Conservation (phyloP, 2,329 filamentous ascomycete genomes). For the Beauveria asiatica region DNA sequence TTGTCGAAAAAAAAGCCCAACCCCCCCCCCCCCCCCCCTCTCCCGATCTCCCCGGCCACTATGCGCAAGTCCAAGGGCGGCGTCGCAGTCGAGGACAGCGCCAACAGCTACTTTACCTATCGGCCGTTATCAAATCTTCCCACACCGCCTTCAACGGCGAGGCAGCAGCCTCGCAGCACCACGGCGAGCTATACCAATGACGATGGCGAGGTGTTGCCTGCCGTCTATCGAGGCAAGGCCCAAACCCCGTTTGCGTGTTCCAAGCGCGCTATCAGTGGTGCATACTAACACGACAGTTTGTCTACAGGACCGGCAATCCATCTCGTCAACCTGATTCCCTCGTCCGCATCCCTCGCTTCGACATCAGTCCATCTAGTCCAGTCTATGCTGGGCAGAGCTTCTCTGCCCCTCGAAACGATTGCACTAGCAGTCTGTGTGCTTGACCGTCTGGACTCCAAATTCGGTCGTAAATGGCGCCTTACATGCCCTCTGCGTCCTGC, state of each 20-base stretch:
- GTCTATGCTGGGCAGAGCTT: conserved; percentile 48
- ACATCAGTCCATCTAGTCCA: conserved; percentile 53
- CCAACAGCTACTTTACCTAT: conserved; percentile 51
- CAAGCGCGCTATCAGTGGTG: not conserved
- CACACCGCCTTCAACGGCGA: conserved; percentile 53
- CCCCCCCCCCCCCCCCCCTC: no score
- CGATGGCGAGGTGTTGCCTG: conserved; percentile 33
- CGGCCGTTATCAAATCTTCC: conserved; percentile 59
- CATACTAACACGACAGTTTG: not conserved
- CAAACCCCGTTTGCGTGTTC: not conserved
- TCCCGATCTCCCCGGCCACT: not conserved
- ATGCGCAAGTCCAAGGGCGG: conserved; percentile 15
- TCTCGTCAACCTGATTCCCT: conserved; percentile 57
- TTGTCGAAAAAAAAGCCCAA: no score
- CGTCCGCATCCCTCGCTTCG: conserved; percentile 49
- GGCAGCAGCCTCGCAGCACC: conserved; percentile 31
- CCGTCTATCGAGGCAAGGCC: conserved; percentile 27
- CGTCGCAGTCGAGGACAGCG: conserved; percentile 29
- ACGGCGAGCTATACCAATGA: conserved; percentile 24
- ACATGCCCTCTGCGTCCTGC: conserved; percentile 37
- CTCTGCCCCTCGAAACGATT: conserved; percentile 51
- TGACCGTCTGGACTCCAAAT: conserved; percentile 54
- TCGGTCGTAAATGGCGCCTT: conserved; percentile 54
- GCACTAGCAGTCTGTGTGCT: conserved; percentile 59
- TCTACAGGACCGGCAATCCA: conserved; percentile 53